Conservation (phyloP, 257 asterid genomes). For the Misopates orontium region DNA sequence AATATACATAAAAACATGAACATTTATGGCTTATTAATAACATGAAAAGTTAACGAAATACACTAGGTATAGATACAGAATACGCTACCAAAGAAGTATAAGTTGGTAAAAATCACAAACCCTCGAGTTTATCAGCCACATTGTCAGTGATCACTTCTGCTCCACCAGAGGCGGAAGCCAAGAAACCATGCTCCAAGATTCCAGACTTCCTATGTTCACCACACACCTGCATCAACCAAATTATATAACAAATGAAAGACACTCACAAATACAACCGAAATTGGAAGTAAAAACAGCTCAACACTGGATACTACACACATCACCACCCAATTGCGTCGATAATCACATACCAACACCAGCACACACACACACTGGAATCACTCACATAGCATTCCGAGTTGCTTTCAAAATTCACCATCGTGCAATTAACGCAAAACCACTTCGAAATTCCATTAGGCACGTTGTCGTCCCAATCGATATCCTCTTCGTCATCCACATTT, state of each 20-base stretch:
- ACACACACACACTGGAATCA: background rate
- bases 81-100: constrained; percentile 1
- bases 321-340: background rate
- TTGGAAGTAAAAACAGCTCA: background rate
- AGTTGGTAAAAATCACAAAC: constrained; percentile 38
- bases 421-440: constrained; percentile 97
- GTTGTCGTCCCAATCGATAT: constrained; percentile 59
- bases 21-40: background rate
- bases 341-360: background rate
- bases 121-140: constrained; percentile 46
- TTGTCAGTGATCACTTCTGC: constrained; percentile 37
- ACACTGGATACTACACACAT: too few relatives aligned
- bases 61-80: constrained; percentile 7
- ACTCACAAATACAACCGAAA: constrained; percentile 16
- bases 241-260: constrained; percentile 9
- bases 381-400: constrained; percentile 67
- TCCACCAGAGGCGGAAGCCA: constrained; percentile 58
- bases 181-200: constrained; percentile 70
- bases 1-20: too few relatives aligned
- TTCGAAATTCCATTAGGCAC: constrained; percentile 34
- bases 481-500: constrained; percentile 72
- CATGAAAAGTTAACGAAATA: background rate
- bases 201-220: constrained; percentile 92
- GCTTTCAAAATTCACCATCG: constrained; percentile 64
- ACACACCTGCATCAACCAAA: constrained; percentile 53